Base-by-base conservation (phyloP, 2,329 filamentous ascomycete genomes). In the Neopestalotiopsis clavispora region DNA sequence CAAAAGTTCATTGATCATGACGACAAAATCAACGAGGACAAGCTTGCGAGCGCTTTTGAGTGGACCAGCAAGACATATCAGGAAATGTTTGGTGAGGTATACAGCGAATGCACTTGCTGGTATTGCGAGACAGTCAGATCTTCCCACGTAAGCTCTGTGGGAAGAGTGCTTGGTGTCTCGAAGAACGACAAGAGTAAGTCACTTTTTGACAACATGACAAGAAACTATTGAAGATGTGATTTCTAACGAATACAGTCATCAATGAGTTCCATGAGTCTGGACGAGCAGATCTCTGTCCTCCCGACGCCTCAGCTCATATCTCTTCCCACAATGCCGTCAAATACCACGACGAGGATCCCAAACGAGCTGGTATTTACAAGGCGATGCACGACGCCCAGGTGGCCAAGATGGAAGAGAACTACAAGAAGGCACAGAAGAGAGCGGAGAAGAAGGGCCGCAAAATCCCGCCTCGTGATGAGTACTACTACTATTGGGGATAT, bases 71-170 rank as follows among this genome's bases (percentile, higher is more conserved):
- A 90, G 73, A 81, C 79, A 1, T 97, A 95, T 77, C 88, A 93
- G 73, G 87, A 88, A 34, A 78, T 82, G 14, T 94, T 87, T 72
- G 80, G 83, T 17, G 86, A 91, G 65, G 86, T 93, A 4, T 97
- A 95, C 77, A 91, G 87, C 1, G 91, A 92, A 78, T 95, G 93
- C 74, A 92, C 89, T 0, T 95, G 93, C 78, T 95, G 92, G 92
- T 94, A 95, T 78, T 97, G 94, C 79, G 93, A 96, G 79, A 86
- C 90, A 4, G 86, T 91, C 66, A 88, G 91, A 42, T 82, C 88
- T 58, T 81, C 85, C 2, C 84, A 90, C 73, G 83, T 88, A 2
- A 84, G 83, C 12, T 77, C 81, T 1, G 72, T 87, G 2, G 82
- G 80, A 4, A 81, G 80, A 20, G 73, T 84, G 1, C 80, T 90